Conservation (phyloP, 352 stramenopile genomes). For the Globisporangium viniferum region DNA sequence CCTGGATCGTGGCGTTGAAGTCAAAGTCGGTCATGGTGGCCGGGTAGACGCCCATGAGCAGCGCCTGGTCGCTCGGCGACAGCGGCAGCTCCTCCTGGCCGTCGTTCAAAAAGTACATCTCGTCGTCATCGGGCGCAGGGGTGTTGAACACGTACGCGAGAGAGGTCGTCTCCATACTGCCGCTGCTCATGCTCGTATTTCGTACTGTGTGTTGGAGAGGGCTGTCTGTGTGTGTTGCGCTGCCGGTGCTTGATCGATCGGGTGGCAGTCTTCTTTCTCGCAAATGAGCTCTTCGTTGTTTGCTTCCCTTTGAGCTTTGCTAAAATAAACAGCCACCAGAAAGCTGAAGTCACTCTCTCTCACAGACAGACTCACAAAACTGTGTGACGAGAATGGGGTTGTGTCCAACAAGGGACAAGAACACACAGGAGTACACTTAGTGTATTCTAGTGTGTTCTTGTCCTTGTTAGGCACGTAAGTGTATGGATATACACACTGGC, state of each 20-base stretch:
- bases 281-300: background rate
- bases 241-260: background rate
- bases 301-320: background rate
- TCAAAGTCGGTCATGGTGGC: slow-evolving; percentile 60
- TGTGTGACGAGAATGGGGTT: too few species aligned
- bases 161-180: slow-evolving; percentile 14
- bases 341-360: background rate
- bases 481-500: background rate
- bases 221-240: background rate
- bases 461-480: too few species aligned
- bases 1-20: slow-evolving; percentile 56
- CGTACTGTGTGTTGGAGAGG: too few species aligned
- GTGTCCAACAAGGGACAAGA: background rate
- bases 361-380: too few species aligned
- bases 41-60: slow-evolving; percentile 60
- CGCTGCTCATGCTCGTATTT: slow-evolving; percentile 7
- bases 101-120: slow-evolving; percentile 56
- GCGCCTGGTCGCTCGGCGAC: slow-evolving; percentile 46
- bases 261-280: background rate
- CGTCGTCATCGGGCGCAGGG: slow-evolving; percentile 32
- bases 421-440: background rate
- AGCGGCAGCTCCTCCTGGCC: slow-evolving; percentile 26
- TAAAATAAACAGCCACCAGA: background rate
- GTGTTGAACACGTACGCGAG: slow-evolving; percentile 57
- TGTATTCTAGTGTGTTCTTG: too few species aligned